Conservation (phyloP, 768 basidiomycete species). For the Boletales sp. region DNA sequence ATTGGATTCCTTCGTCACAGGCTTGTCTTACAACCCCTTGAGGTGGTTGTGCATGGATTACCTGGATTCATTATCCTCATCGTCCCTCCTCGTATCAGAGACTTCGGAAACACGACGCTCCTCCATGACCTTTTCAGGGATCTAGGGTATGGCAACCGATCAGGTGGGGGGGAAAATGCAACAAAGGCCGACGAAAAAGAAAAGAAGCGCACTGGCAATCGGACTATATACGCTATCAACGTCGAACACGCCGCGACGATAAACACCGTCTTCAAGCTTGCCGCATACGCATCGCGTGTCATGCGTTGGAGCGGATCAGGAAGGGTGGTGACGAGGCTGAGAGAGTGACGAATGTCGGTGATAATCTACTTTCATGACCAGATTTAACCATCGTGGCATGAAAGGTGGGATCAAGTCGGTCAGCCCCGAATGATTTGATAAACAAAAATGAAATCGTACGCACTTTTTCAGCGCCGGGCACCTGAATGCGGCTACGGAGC, state of each 20-base stretch:
- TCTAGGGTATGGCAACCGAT: too few species aligned
- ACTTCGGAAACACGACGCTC: too few species aligned
- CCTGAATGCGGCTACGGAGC: constrained; percentile 13
- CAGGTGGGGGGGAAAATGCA: too few species aligned
- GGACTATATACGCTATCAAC: constrained; percentile 12
- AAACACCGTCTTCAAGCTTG: constrained; percentile 16
- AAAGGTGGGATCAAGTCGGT: not conserved
- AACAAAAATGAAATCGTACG: not conserved
- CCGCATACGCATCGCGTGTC: constrained; percentile 19
- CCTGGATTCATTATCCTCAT: too few species aligned
- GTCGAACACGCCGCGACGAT: constrained; percentile 19
- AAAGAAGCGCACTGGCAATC: constrained; percentile 13
- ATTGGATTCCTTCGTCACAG: too few species aligned
- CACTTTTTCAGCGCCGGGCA: constrained; percentile 9
- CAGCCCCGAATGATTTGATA: too few species aligned
- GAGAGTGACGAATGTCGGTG: constrained; percentile 14
- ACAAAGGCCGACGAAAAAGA: too few species aligned
- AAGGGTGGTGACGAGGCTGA: constrained; percentile 11
- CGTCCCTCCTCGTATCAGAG: too few species aligned
- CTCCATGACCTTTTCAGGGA: too few species aligned
- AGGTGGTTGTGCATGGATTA: too few species aligned
- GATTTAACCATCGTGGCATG: not conserved
- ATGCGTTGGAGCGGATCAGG: constrained; percentile 12
- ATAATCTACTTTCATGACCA: constrained; percentile 8
- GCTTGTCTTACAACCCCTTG: too few species aligned